These are phyloP conservation scores for Diutina neorugosa DNA, from an alignment of 1,139 yeast genomes.

Conservation along the genomic window DNA sequence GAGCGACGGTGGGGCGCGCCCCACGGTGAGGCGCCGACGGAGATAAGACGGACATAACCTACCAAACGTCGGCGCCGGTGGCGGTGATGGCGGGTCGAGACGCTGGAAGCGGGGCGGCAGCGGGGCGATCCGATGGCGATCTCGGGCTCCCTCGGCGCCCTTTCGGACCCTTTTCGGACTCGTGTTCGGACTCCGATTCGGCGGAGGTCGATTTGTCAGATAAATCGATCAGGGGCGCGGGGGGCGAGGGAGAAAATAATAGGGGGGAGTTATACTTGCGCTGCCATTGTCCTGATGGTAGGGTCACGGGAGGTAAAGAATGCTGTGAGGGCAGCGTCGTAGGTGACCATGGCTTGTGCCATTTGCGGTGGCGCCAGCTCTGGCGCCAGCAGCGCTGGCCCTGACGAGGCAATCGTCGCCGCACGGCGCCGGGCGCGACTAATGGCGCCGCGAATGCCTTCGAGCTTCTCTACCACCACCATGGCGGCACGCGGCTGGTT, in stretches of 20 bases:
- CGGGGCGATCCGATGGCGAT: background rate
- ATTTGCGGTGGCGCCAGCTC: background rate
- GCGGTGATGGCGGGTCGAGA: too few species aligned
- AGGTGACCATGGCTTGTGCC: background rate
- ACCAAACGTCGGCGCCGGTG: too few species aligned
- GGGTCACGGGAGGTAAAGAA: background rate
- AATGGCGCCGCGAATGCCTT: background rate
- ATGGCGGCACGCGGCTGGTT: constrained; percentile 18
- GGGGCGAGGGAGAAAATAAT: too few species aligned
- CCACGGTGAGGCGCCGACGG: background rate
- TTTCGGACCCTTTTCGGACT: background rate
- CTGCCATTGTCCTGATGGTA: background rate
- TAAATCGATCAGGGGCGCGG: too few species aligned
- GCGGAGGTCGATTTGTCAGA: too few species aligned
- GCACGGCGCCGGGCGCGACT: background rate
- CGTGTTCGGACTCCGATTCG: too few species aligned
- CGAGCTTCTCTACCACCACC: background rate
- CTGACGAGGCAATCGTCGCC: background rate
- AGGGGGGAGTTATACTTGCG: background rate
- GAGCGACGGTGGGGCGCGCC: background rate
- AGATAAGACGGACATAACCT: background rate
- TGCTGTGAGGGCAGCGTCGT: constrained; percentile 1
- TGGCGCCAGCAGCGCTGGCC: too few species aligned
- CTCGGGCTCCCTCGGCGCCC: background rate
- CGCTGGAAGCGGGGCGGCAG: too few species aligned